phyloP scores from a whole-genome alignment of 2,329 filamentous ascomycete species.

The Metarhizium album region DNA sequence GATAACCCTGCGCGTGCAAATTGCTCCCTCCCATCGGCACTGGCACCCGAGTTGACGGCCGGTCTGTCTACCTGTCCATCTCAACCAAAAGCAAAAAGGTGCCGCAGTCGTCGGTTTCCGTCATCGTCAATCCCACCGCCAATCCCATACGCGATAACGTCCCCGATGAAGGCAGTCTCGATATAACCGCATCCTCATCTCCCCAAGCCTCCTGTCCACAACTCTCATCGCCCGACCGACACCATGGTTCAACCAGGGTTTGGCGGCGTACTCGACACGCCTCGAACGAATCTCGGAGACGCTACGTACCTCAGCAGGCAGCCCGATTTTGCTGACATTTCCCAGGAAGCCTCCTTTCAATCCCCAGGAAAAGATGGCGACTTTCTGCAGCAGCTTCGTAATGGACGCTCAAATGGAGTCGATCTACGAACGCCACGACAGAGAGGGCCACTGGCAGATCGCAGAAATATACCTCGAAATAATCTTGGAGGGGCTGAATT shows the following conservation, averaged over 20 bases:
- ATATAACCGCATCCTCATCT: not conserved
- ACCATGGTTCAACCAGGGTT: constrained; percentile 55
- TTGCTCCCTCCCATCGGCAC: not conserved
- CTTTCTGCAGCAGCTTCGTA: constrained; percentile 63
- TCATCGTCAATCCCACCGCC: not conserved
- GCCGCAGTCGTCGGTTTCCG: not conserved
- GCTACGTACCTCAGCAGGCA: constrained; percentile 64
- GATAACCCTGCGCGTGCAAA: not conserved
- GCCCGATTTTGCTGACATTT: constrained; percentile 66
- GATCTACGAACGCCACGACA: constrained; percentile 65
- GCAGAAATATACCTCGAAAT: constrained; percentile 58
- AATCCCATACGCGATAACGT: not conserved
- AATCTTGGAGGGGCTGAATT: constrained; percentile 67
- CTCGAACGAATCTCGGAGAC: constrained; percentile 75
- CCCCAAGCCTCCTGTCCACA: not conserved
- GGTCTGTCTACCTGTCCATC: not conserved
- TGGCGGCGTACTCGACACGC: constrained; percentile 64
- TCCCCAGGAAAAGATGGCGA: constrained; percentile 62
- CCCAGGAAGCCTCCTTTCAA: constrained; percentile 77
- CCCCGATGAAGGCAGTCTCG: not conserved
- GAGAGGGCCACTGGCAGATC: constrained; percentile 57
- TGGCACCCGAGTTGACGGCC: not conserved
- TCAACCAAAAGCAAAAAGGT: not conserved
- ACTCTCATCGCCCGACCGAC: constrained; percentile 12
- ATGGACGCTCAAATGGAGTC: constrained; percentile 45